A percentile compares a stretch with the other conserved stretches of the same genome.
Conservation (phyloP, 139 green algal genomes). For the Picocystis salinarum region DNA sequence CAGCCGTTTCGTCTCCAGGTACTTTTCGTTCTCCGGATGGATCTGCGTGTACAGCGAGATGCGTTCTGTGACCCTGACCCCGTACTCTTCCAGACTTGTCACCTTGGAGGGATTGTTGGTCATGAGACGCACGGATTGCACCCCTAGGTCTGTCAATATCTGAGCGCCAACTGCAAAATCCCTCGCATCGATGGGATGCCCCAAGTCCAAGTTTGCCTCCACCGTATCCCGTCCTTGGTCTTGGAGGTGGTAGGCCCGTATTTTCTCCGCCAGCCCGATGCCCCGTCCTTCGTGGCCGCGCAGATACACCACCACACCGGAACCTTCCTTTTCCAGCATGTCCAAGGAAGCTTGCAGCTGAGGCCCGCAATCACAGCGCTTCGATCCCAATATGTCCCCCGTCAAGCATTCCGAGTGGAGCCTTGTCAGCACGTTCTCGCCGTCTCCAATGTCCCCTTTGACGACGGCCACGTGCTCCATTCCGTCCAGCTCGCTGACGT, state of each 20-base stretch:
- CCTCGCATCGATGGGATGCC: conserved; percentile 25
- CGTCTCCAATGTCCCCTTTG: conserved; percentile 11
- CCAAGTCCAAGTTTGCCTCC: conserved; percentile 32
- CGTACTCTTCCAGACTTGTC: conserved; percentile 15
- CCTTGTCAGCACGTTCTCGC: conserved; percentile 23
- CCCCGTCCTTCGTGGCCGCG: conserved; percentile 27
- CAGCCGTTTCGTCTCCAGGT: conserved; percentile 24
- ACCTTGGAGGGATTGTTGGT: conserved; percentile 38
- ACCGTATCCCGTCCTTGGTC: conserved; percentile 29
- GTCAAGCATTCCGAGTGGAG: conserved; percentile 35
- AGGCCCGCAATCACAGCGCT: conserved; percentile 26
- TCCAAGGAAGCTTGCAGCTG: conserved; percentile 25
- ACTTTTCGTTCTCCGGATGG: conserved; percentile 23
- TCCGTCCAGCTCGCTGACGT: conserved; percentile 5
- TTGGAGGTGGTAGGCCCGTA: conserved; percentile 31
- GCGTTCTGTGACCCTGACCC: conserved; percentile 8
- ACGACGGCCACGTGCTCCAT: conserved; percentile 36
- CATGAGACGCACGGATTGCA: conserved; percentile 25
- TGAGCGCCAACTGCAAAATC: conserved; percentile 30
- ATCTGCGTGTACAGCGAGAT: conserved; percentile 13
- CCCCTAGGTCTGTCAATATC: conserved; percentile 21
- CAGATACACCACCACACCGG: conserved; percentile 29
- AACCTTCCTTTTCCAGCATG: conserved; percentile 14
- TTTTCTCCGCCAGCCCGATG: conserved; percentile 27
- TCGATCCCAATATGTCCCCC: conserved; percentile 26